Evolutionary conservation across 768 basidiomycete genomes (phyloP).

Genomic region (Mrakia hoshinonis): DNA sequence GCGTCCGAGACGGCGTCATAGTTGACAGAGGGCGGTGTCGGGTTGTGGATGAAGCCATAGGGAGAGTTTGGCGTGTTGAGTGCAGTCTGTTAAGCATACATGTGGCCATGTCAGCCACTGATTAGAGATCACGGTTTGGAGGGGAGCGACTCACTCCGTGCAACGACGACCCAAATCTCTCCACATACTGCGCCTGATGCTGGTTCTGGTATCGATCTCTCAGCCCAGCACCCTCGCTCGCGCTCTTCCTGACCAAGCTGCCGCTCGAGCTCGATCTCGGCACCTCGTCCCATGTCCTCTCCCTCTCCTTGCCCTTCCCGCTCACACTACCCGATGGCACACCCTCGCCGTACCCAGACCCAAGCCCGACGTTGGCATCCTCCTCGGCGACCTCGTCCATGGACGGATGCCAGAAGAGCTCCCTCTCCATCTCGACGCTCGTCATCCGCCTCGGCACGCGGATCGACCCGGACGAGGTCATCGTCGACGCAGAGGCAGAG

Average conservation of each 20-base stretch:
- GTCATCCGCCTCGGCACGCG: constrained; percentile 9
- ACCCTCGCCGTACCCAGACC: not conserved
- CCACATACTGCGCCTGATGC: not conserved
- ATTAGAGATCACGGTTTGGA: not conserved
- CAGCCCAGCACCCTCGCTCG: not conserved
- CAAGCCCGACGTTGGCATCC: not conserved
- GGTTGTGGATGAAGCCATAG: constrained; percentile 15
- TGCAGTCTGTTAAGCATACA: too few relatives aligned
- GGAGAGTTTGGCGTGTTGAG: constrained; percentile 11
- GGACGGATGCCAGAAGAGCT: constrained; percentile 15
- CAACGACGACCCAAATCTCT: not conserved
- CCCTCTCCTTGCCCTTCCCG: constrained; percentile 11
- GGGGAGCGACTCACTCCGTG: not conserved
- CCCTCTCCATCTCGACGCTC: constrained; percentile 7
- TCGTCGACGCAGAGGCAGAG: not conserved
- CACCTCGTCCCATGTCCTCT: not conserved
- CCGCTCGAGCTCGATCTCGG: too few relatives aligned
- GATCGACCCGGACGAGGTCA: constrained; percentile 4
- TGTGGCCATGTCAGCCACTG: too few relatives aligned
- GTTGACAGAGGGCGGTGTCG: not conserved
- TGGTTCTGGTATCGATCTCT: constrained; percentile 5
- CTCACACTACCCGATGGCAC: not conserved
- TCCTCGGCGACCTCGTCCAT: not conserved
- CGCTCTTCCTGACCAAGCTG: constrained; percentile 13
- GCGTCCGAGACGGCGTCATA: not conserved